A percentile compares a stretch with the other conserved stretches of the same genome.
Evolutionary conservation across 352 stramenopile genomes (phyloP).

Genomic region (Thalassiosira gravida): DNA sequence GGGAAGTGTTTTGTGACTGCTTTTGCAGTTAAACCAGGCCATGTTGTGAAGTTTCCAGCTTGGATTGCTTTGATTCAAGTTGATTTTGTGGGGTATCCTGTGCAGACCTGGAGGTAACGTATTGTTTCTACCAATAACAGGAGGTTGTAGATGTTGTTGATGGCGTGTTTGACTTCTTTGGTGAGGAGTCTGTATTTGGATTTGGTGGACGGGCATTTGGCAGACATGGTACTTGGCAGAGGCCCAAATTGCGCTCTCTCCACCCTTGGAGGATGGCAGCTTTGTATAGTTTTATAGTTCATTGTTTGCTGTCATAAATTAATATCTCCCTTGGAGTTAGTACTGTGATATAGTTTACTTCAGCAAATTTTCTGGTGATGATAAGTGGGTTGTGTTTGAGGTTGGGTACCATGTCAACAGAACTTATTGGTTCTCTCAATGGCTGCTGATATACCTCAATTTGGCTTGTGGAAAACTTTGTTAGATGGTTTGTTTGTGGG

Average conservation of each 20-base stretch:
- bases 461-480: neutral
- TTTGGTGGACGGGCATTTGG: no score
- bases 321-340: neutral
- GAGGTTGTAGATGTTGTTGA: slow-evolving; percentile 17
- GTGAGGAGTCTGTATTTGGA: neutral
- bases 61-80: slow-evolving; percentile 29
- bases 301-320: neutral
- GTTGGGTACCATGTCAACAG: neutral
- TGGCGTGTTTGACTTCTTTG: neutral
- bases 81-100: slow-evolving; percentile 10
- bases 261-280: neutral
- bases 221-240: neutral
- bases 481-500: neutral
- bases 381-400: neutral
- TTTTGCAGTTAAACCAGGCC: slow-evolving; percentile 28
- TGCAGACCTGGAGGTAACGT: slow-evolving; percentile 8
- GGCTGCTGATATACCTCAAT: no score
- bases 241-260: neutral
- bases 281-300: neutral
- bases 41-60: slow-evolving; percentile 6
- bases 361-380: neutral
- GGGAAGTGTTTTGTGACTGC: slow-evolving; percentile 35
- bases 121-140: neutral
- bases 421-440: neutral
- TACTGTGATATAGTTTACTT: neutral